These are phyloP conservation scores for Emericellopsis terricola DNA, from an alignment of 495 filamentous ascomycete genomes.

Conservation along the genomic window DNA sequence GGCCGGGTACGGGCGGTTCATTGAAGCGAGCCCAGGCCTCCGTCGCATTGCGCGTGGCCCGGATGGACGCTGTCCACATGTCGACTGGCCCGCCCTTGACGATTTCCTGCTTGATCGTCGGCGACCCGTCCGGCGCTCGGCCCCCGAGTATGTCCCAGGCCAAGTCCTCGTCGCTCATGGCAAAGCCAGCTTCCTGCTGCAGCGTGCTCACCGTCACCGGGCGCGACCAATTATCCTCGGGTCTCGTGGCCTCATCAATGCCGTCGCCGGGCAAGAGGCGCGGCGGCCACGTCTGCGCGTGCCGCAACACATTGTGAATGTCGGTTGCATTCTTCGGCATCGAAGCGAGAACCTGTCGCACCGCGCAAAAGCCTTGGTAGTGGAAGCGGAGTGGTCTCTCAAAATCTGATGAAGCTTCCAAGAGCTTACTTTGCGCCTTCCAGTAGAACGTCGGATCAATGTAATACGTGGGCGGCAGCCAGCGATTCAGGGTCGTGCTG, in stretches of 20 bases:
- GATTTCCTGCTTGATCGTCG: slow-evolving; percentile 23
- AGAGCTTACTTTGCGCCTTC: slow-evolving; percentile 23
- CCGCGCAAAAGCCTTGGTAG: slow-evolving; percentile 15
- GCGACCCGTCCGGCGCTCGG: slow-evolving; percentile 9
- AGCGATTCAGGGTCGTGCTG: not conserved
- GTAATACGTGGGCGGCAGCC: not conserved
- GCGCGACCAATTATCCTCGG: slow-evolving; percentile 22
- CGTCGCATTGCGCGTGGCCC: slow-evolving; percentile 21
- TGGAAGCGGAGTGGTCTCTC: slow-evolving; percentile 18
- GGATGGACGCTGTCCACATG: slow-evolving; percentile 19
- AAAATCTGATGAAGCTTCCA: slow-evolving; percentile 16
- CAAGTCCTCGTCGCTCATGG: slow-evolving; percentile 12
- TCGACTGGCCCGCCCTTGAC: not conserved
- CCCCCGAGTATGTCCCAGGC: slow-evolving; percentile 20
- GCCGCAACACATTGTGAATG: slow-evolving; percentile 15
- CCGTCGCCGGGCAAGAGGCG: slow-evolving; percentile 24
- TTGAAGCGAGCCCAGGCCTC: slow-evolving; percentile 27
- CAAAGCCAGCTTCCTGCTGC: slow-evolving; percentile 23
- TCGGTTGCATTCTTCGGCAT: slow-evolving; percentile 19
- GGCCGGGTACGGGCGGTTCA: slow-evolving; percentile 9
- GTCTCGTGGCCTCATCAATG: slow-evolving; percentile 19
- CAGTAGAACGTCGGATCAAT: slow-evolving; percentile 17
- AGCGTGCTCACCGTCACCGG: slow-evolving; percentile 18
- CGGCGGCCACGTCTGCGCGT: slow-evolving; percentile 25
- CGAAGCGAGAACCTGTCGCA: slow-evolving; percentile 20